Evolutionary conservation across 805 yeast species (phyloP), one percentile per base, ranked within the genome.

Genomic region (Yarrowia osloensis): DNA sequence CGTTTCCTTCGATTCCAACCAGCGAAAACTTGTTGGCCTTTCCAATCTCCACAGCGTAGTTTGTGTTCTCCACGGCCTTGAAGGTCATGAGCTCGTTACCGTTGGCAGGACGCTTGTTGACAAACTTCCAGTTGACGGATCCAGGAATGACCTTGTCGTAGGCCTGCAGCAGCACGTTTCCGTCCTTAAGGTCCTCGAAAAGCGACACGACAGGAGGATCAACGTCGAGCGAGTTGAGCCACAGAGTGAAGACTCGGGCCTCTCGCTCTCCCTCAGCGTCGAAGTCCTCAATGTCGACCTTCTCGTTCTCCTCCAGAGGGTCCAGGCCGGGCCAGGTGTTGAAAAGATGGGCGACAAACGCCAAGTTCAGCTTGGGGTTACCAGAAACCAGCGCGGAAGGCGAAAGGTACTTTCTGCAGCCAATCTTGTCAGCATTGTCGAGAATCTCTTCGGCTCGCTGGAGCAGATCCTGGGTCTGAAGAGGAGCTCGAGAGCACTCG

Each of bases 221-320:
- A 17, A 95, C 98, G 71, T 95, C 98, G 73, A 95, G 84, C 1
- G 97, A 91, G 79, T 95, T 95, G 75, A 95, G 85, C 99, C 99
- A 95, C 74, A 95, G 81, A 6, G 99, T 95, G 80, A 95, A 95
- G 13, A 95, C 99, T 78, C 99, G 86, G 3, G 99, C 99, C 81
- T 95, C 99, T 80, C 99, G 90, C 80, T 95, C 99, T 70, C 99
- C 99, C 80, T 95, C 99, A 28, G 99, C 99, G 77, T 95, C 99
- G 74, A 95, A 95, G 72, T 91, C 98, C 81, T 95, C 99, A 72
- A 95, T 91, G 76, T 93, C 98, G 31, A 95, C 90, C 73, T 87
- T 89, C 77, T 94, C 98, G 79, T 93, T 98, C 70, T 78, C 80
- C 75, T 91, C 96, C 70, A 94, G 85, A 68, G 98, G 98, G 69